Evolutionary conservation across 208 protist genomes (phyloP).

Genomic region (Acanthamoeba lenticulata): DNA sequence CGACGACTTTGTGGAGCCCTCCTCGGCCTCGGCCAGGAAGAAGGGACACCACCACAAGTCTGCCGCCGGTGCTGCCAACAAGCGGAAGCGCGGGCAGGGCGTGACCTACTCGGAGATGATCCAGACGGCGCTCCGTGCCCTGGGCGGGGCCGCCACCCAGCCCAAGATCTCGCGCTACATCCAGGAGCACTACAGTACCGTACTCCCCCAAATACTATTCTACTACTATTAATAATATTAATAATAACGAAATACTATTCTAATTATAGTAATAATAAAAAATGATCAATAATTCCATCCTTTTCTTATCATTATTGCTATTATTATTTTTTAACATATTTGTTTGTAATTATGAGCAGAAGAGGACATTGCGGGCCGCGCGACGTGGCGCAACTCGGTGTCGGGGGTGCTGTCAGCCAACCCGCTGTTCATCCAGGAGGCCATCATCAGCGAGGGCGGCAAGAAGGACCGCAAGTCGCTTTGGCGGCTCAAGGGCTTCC

Average conservation of each 20-base stretch:
- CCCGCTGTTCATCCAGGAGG: slow-evolving; percentile 47
- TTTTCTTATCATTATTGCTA: too few species aligned
- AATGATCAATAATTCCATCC: too few species aligned
- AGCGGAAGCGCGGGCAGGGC: slow-evolving; percentile 47
- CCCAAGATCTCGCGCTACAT: slow-evolving; percentile 35
- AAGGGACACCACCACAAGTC: not conserved
- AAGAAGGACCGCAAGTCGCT: slow-evolving; percentile 46
- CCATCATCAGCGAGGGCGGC: slow-evolving; percentile 36
- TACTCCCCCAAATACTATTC: too few species aligned
- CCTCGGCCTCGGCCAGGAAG: not conserved
- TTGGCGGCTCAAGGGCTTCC: slow-evolving; percentile 12
- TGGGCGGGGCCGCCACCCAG: slow-evolving; percentile 36
- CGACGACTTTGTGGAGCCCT: not conserved
- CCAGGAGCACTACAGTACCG: not conserved
- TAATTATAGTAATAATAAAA: too few species aligned
- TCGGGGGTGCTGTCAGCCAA: slow-evolving; percentile 10
- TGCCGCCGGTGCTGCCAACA: not conserved
- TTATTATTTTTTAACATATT: not conserved
- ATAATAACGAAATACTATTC: too few species aligned
- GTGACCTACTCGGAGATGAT: slow-evolving; percentile 63
- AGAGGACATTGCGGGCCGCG: slow-evolving; percentile 28
- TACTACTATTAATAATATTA: too few species aligned
- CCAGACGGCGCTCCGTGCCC: slow-evolving; percentile 20
- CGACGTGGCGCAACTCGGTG: slow-evolving; percentile 43
- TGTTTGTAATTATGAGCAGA: not conserved